Base-by-base conservation (phyloP, 1,284 basidiomycete genomes). In the Peniophora sp. region DNA sequence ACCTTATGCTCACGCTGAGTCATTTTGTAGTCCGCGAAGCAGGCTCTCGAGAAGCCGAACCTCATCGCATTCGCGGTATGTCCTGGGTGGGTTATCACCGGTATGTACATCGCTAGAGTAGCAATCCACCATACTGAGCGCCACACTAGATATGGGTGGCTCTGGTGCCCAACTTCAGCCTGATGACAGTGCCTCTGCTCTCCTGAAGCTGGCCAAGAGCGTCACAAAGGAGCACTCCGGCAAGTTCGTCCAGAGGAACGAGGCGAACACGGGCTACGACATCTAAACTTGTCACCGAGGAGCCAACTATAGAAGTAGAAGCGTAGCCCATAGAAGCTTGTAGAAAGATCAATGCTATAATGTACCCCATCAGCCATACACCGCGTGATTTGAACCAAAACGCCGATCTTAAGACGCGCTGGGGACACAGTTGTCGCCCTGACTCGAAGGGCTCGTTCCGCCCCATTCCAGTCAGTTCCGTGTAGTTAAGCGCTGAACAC, bases 41-140 rank as follows among this genome's bases (percentile, higher is more conserved):
- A 57, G 34, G 52, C 60, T 3, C 52, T 48, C 46, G 55, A 59
- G 24, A 51, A 51, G 24, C 55, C 58, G 9, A 54, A 60, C 35
- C 47, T 59, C 37, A 59, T 57, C 37, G 46, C 55, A 2, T 55
- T 60, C 23, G 48, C 56, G n/a, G 47, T 62, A 6, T 54, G 58
- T 49, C 60, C 60, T 12, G 59, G 54, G 6, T 60, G 59, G 60
- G 58, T 62, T 14, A 59, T 59, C 36, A 62, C 60, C 9, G 51
- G 51, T 52, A 24, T 12, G 51, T 42, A 45, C 20, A 15, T 24
- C 12, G 15, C 9, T 17, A 24, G 14, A 20, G 5, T 34, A 20
- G 3, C 15, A n/a, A 22, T 43, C 37, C 12, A 14, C 15, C 24
- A n/a, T 14, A 23, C 17, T 22, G 37, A 24, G 18, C 18, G 27